phyloP scores from a whole-genome alignment of 2,329 filamentous ascomycete species.

The Penicillium verrucosum region DNA sequence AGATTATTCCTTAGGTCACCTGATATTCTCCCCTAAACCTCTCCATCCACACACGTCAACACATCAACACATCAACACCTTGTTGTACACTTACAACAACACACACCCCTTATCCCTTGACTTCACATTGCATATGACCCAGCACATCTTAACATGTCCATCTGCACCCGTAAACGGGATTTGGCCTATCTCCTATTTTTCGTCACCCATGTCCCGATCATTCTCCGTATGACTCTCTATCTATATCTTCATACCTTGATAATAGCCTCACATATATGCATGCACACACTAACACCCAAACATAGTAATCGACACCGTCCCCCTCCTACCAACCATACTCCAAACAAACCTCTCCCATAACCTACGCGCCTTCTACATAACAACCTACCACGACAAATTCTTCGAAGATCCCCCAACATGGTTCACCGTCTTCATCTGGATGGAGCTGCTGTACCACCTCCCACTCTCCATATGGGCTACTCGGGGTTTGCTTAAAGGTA shows the following conservation, averaged over 20 bases:
- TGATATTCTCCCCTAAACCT: background rate
- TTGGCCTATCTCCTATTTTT: constrained; percentile 57
- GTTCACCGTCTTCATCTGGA: constrained; percentile 56
- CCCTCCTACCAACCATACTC: constrained; percentile 55
- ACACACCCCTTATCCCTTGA: background rate
- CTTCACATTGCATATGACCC: background rate
- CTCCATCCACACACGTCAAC: too few relatives aligned
- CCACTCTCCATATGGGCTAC: constrained; percentile 61
- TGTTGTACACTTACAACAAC: background rate
- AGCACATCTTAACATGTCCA: constrained; percentile 21
- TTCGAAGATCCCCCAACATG: constrained; percentile 58
- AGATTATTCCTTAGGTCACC: constrained; percentile 4
- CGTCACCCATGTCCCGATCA: constrained; percentile 58
- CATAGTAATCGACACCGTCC: constrained; percentile 58
- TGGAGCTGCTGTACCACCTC: constrained; percentile 61
- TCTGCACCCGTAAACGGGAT: constrained; percentile 35
- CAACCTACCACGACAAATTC: constrained; percentile 62
- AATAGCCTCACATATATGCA: background rate
- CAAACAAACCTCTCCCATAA: constrained; percentile 49
- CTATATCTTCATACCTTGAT: background rate
- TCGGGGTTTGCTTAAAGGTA: constrained; percentile 52
- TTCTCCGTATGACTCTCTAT: constrained; percentile 50
- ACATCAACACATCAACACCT: background rate
- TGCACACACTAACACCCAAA: background rate
- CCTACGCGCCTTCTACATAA: constrained; percentile 57